Conservation (phyloP, 1,284 basidiomycete species). For the Waitea zeae region DNA sequence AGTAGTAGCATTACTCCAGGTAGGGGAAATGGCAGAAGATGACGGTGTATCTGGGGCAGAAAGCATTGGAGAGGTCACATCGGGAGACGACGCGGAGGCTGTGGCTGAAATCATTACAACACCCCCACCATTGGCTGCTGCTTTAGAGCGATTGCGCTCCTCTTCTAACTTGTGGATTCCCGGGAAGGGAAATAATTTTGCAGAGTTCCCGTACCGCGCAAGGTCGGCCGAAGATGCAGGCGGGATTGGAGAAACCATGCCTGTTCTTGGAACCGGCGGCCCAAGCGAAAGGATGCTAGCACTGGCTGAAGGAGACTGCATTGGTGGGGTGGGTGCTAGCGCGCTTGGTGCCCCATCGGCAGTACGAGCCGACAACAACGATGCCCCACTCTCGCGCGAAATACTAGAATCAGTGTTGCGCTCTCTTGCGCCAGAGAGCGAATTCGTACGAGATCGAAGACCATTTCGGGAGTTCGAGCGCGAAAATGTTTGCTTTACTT, state of each 20-base stretch:
- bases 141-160: conserved; percentile 39
- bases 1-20: too few species aligned
- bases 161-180: conserved; percentile 65
- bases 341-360: too few species aligned
- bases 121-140: too few species aligned
- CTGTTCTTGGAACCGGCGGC: too few species aligned
- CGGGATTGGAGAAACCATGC: conserved; percentile 55
- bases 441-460: conserved; percentile 61
- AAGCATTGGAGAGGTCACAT: conserved; percentile 30
- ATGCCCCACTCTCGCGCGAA: conserved; percentile 57
- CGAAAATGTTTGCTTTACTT: conserved; percentile 40
- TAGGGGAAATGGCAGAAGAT: too few species aligned
- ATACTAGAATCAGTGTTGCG: conserved; percentile 51
- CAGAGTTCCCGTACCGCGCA: conserved; percentile 47
- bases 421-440: conserved; percentile 48
- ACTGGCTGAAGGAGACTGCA: too few species aligned
- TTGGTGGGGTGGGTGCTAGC: too few species aligned
- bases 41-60: too few species aligned
- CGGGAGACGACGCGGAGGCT: conserved; percentile 40
- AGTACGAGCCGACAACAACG: too few species aligned
- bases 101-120: too few species aligned
- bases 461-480: conserved; percentile 45
- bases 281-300: too few species aligned
- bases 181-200: conserved; percentile 82
- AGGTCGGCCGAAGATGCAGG: conserved; percentile 42